phyloP scores from a whole-genome alignment of 2,329 filamentous ascomycete genomes.

The Epichloe elymi region DNA sequence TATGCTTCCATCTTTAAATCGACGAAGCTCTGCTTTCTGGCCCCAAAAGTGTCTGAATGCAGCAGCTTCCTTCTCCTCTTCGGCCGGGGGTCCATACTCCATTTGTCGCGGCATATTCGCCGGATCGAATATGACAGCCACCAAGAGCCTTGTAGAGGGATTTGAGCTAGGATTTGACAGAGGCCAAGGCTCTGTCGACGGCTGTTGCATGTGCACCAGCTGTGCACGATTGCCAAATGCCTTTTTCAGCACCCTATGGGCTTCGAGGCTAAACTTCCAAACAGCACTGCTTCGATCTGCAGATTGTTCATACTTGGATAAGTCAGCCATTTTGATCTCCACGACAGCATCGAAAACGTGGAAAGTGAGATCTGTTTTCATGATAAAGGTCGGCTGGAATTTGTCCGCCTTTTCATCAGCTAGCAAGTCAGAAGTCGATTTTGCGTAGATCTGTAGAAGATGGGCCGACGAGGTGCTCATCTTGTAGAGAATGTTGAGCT shows the following conservation, averaged over 20 bases:
- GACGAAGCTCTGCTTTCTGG: slow-evolving; percentile 77
- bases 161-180: slow-evolving; percentile 11
- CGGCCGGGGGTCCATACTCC: slow-evolving; percentile 77
- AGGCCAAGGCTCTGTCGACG: slow-evolving; percentile 19
- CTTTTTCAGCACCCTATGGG: slow-evolving; percentile 52
- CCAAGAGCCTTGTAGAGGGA: slow-evolving; percentile 30
- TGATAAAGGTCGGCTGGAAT: slow-evolving; percentile 76
- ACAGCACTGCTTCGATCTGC: slow-evolving; percentile 29
- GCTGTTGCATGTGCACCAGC: slow-evolving; percentile 46
- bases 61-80: slow-evolving; percentile 70
- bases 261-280: slow-evolving; percentile 37
- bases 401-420: slow-evolving; percentile 63
- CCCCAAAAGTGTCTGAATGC: slow-evolving; percentile 90
- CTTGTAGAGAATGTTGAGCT: slow-evolving; percentile 77
- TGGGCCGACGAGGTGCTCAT: slow-evolving; percentile 78
- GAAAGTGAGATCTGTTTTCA: slow-evolving; percentile 38
- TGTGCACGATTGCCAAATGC: slow-evolving; percentile 66
- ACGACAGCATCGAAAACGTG: slow-evolving; percentile 41
- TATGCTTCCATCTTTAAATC: slow-evolving; percentile 92
- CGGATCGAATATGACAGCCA: slow-evolving; percentile 62
- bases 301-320: slow-evolving; percentile 15
- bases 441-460: slow-evolving; percentile 61
- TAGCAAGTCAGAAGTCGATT: slow-evolving; percentile 59
- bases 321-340: slow-evolving; percentile 20
- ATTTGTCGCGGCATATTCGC: slow-evolving; percentile 61